phyloP scores from a whole-genome alignment of 305 asterid genomes.

The Solanum hybrid region DNA sequence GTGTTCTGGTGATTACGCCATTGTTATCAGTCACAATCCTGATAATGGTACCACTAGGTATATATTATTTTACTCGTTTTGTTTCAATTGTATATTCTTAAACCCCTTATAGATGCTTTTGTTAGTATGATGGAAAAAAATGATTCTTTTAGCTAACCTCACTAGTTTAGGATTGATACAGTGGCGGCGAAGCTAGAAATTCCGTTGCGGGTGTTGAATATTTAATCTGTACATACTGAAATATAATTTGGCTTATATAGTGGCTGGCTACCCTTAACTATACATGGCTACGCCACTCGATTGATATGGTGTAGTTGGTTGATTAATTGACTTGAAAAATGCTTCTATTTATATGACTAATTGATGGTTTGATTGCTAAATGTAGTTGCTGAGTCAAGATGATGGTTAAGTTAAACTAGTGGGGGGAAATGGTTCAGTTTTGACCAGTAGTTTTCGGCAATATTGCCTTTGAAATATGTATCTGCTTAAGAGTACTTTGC shows the following conservation, averaged over 20 bases:
- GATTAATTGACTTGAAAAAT: not conserved
- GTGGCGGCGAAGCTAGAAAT: not conserved
- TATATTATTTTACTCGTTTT: not conserved
- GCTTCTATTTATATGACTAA: not conserved
- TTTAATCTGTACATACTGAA: not conserved
- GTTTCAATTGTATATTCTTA: not conserved
- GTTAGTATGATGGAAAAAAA: not conserved
- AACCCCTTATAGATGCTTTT: not conserved
- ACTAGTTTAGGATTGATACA: not conserved
- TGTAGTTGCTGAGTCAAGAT: not conserved
- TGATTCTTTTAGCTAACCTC: not conserved
- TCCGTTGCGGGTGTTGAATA: not conserved
- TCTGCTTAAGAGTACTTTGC: not conserved
- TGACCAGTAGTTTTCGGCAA: not conserved
- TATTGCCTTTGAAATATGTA: not conserved
- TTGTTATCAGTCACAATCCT: slow-evolving; percentile 86
- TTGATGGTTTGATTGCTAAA: not conserved
- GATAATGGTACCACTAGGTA: slow-evolving; percentile 86
- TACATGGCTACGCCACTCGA: not conserved
- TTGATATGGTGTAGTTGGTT: not conserved
- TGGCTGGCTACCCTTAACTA: not conserved
- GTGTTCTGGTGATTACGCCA: slow-evolving; percentile 86
- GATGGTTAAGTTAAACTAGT: not conserved
- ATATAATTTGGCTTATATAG: not conserved
- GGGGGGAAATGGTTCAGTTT: not conserved